These are phyloP conservation scores for Fusarium denticulatum DNA, from an alignment of 2,329 filamentous ascomycete genomes.

Conservation along the genomic window DNA sequence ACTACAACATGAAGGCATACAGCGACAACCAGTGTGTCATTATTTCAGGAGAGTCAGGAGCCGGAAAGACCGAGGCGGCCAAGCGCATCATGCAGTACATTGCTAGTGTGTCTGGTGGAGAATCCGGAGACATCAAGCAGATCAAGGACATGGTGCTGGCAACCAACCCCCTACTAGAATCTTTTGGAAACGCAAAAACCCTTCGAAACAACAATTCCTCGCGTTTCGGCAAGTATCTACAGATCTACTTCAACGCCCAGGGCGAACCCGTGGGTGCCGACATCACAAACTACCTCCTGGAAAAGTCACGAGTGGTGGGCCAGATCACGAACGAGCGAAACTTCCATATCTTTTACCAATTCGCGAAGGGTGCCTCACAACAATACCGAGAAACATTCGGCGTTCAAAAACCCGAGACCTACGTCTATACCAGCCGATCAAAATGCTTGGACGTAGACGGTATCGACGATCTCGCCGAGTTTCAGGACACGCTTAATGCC, in stretches of 20 bases:
- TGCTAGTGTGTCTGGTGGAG: constrained; percentile 90
- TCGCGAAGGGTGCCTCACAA: constrained; percentile 91
- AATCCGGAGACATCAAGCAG: constrained; percentile 87
- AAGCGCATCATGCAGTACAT: constrained; percentile 99
- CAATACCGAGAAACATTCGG: constrained; percentile 89
- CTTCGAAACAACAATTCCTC: constrained; percentile 99
- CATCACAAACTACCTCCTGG: constrained; percentile 97
- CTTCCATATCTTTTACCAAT: constrained; percentile 99
- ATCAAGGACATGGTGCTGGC: constrained; percentile 99
- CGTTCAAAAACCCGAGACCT: constrained; percentile 90
- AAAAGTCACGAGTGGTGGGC: constrained; percentile 93
- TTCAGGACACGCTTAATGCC: constrained; percentile 87
- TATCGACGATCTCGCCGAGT: constrained; percentile 91
- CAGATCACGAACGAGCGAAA: constrained; percentile 96
- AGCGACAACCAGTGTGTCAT: constrained; percentile 99
- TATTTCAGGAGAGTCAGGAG: constrained; percentile 97
- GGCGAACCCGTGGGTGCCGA: constrained; percentile 96
- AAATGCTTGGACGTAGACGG: constrained; percentile 95
- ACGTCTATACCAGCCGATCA: constrained; percentile 91
- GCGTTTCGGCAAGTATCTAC: constrained; percentile 96
- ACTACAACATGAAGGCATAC: constrained; percentile 99
- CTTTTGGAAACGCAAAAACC: constrained; percentile 98
- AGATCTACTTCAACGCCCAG: constrained; percentile 92
- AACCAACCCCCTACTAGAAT: constrained; percentile 95
- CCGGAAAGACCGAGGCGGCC: constrained; percentile 97